phyloP scores from a whole-genome alignment of 805 yeast genomes.

The Torulaspora quercuum region DNA sequence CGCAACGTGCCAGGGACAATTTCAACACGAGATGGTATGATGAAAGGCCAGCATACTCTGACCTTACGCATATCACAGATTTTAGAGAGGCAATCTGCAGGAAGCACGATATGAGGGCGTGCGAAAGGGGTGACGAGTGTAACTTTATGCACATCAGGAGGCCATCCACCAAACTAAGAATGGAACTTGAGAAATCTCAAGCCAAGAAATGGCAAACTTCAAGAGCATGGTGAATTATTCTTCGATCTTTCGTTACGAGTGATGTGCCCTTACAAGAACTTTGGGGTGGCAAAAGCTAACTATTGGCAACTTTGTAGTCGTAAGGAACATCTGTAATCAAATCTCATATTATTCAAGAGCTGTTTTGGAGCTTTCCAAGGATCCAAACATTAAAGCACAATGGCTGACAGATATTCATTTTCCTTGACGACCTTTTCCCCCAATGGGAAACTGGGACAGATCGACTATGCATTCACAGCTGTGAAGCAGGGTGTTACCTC shows the following conservation, averaged over 20 bases:
- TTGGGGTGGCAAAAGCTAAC: slow-evolving; percentile 8
- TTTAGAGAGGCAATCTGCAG: slow-evolving; percentile 73
- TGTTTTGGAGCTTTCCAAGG: too few species aligned
- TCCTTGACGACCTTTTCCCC: slow-evolving; percentile 98
- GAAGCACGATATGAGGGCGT: slow-evolving; percentile 57
- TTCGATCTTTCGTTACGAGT: background rate
- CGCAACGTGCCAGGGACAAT: slow-evolving; percentile 54
- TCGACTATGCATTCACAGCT: slow-evolving; percentile 95
- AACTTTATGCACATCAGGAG: slow-evolving; percentile 78
- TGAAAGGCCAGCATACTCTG: slow-evolving; percentile 73
- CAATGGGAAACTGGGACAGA: slow-evolving; percentile 96
- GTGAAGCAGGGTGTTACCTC: slow-evolving; percentile 98
- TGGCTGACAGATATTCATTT: slow-evolving; percentile 98
- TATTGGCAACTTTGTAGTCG: too few species aligned
- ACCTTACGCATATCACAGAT: slow-evolving; percentile 68
- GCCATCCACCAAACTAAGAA: slow-evolving; percentile 46
- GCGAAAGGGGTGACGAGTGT: slow-evolving; percentile 80
- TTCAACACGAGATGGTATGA: slow-evolving; percentile 82
- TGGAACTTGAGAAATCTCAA: slow-evolving; percentile 44
- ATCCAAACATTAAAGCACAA: too few species aligned
- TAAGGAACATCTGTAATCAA: too few species aligned
- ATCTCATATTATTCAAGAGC: background rate
- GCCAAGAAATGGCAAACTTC: slow-evolving; percentile 22
- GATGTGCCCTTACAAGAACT: background rate
- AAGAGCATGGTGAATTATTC: background rate